Evolutionary conservation across 345 rosid genomes (phyloP).

Genomic region (Eucalyptus curtisii): DNA sequence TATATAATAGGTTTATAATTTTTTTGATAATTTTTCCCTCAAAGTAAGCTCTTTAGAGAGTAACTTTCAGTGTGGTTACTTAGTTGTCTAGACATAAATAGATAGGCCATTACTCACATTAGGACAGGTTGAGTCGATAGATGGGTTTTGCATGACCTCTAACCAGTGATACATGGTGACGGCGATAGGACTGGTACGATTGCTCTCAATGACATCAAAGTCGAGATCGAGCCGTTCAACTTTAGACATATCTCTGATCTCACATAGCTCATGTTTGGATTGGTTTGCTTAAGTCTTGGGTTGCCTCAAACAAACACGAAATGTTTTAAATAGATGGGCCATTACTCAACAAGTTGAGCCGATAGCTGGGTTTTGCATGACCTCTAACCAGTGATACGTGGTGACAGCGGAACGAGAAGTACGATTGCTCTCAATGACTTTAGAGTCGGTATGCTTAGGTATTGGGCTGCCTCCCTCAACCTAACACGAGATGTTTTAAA

Average conservation of each 20-base stretch:
- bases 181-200: fast-evolving
- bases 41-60: neutral
- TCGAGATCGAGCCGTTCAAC: neutral
- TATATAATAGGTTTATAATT: neutral
- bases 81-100: neutral
- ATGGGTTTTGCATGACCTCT: neutral
- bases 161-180: neutral
- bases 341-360: too few relatives aligned
- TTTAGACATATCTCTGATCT: neutral
- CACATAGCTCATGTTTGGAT: neutral
- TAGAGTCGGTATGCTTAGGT: neutral
- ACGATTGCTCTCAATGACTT: neutral
- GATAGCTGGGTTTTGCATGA: too few relatives aligned
- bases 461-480: neutral
- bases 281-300: neutral
- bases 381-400: neutral
- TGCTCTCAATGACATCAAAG: neutral
- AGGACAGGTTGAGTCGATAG: neutral
- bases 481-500: neutral
- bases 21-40: neutral
- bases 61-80: neutral
- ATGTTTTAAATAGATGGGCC: too few relatives aligned
- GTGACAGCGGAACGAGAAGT: neutral
- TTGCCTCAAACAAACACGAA: neutral
- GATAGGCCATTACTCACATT: neutral